Evolutionary conservation across 306 rosid species (phyloP), one percentile per base, ranked within the genome.

Genomic region (Gleditsia sinensis): DNA sequence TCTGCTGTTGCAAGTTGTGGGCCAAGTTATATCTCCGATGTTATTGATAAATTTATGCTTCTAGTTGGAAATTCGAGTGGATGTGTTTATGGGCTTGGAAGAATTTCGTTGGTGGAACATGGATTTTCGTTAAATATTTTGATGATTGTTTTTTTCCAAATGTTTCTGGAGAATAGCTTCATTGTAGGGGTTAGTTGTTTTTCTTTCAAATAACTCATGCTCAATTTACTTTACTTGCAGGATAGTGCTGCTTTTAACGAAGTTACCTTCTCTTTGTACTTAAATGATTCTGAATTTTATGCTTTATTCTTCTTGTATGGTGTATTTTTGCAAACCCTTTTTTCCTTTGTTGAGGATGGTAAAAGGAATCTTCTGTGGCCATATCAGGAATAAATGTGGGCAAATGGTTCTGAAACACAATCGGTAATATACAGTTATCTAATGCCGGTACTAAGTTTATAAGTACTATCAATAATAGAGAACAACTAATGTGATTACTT

Each of bases 221-320:
- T 4, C 36, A 10, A 7, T 66, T 46, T 34, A 63, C 30, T 78
- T 70, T 65, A 39, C 72, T 84, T 73, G 45, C 14, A 55, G 49
- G 81, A 42, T 36, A 36, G n/a, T 34, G 9, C 40, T 50, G 72
- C 32, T 58, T 75, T 80, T 34, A 1, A 10, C 36, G 24, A 60
- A 60, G 28, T 57, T 81, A 21, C 51, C 36, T 56, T 56, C 30
- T 64, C 66, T 20, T 63, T 71, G 71, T 76, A 55, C 85, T 63
- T 77, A 16, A 28, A 24, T 74, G 71, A 76, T 74, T 67, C 55
- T 48, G 20, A 88, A 42, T 68, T 60, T 70, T 54, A 12, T 66
- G 62, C 71, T 32, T 72, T 53, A 5, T 62, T 62, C 14, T 76
- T 69, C 61, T 82, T 82, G 79, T 56, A 30, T 64, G 37, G 9